phyloP scores from a whole-genome alignment of 305 asterid genomes.

The Salvia sclarea region DNA sequence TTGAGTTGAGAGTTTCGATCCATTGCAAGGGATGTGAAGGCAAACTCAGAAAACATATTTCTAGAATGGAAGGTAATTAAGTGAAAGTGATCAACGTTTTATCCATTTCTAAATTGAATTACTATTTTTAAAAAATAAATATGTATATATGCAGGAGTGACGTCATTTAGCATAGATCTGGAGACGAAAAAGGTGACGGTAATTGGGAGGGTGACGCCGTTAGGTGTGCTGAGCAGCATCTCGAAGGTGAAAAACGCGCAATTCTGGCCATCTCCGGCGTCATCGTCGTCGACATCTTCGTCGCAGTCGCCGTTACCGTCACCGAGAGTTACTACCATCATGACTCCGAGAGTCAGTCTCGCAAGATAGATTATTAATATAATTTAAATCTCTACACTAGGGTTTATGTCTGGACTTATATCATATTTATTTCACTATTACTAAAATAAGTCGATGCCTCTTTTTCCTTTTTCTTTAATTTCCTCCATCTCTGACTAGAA shows the following conservation, averaged over 20 bases:
- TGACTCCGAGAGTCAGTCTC: slow-evolving; percentile 39
- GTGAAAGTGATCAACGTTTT: not conserved
- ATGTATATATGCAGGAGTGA: slow-evolving; percentile 57
- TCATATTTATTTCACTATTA: slow-evolving; percentile 12
- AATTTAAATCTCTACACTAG: not conserved
- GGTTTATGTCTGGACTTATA: not conserved
- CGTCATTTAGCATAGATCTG: slow-evolving; percentile 75
- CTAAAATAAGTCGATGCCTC: slow-evolving; percentile 16
- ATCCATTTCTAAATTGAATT: no score
- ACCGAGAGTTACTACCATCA: slow-evolving; percentile 27
- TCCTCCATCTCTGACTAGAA: not conserved
- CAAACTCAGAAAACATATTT: slow-evolving; percentile 75
- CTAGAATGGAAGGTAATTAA: slow-evolving; percentile 80
- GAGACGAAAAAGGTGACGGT: slow-evolving; percentile 75
- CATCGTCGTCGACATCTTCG: slow-evolving; percentile 34
- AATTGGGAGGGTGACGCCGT: slow-evolving; percentile 72
- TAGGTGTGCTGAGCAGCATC: slow-evolving; percentile 72
- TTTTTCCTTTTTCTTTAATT: not conserved
- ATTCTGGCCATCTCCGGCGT: slow-evolving; percentile 65
- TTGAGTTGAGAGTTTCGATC: slow-evolving; percentile 84
- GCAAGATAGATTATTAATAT: slow-evolving; percentile 6
- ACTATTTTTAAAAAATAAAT: no score
- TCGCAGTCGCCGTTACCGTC: slow-evolving; percentile 15
- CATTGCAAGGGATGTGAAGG: slow-evolving; percentile 98
- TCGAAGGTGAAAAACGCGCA: slow-evolving; percentile 87